Base-by-base conservation (phyloP, 2,329 filamentous ascomycete genomes). In the Cladosporium phlei region DNA sequence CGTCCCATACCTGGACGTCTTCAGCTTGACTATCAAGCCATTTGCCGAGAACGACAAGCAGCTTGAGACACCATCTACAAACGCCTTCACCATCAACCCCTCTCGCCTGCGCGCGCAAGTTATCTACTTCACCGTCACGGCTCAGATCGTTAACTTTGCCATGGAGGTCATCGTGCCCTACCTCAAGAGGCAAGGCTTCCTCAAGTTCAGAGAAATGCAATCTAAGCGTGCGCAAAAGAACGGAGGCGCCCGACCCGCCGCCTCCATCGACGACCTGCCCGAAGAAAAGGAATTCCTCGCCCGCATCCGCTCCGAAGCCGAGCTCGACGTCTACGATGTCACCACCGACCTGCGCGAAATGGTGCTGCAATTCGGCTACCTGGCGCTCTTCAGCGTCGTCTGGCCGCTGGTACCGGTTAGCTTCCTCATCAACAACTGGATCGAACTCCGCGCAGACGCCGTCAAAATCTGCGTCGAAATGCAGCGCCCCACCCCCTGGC, bases 61-160 rank as follows among this genome's bases (percentile, higher is more conserved):
- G 44, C 68, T 88, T 21, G 73, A 74, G 38, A 60, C 69, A 7
- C 78, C 76, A 4, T 74, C 78, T 19, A 56, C 38, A 20, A 50
- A 43, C 19, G 49, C 52, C 11, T 98, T 96, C 65, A 75, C 82
- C 43, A 86, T 96, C 67, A 89, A 97, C 60, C 85, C 88, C 0
- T 77, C 83, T 54, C 78, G 93, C 12, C 80, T 97, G 27, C 86
- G 84, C 57, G 86, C 89, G 57, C 91, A 97, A 65, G 88, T 96
- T 64, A 93, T 96, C 53, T 97, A 95, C 69, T 93, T 95, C 53
- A 95, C 91, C 0, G 87, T 97, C 24, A 96, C 91, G 0, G 91
- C 89, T 0, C 91, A 96, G 62, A 78, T 96, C 28, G 84, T 98
- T 57, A 93, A 86, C 62, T 84, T 96, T 45, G 82, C 78, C 10